phyloP scores from a whole-genome alignment of 768 basidiomycete species.

The Phylloporus rhodoxanthus region DNA sequence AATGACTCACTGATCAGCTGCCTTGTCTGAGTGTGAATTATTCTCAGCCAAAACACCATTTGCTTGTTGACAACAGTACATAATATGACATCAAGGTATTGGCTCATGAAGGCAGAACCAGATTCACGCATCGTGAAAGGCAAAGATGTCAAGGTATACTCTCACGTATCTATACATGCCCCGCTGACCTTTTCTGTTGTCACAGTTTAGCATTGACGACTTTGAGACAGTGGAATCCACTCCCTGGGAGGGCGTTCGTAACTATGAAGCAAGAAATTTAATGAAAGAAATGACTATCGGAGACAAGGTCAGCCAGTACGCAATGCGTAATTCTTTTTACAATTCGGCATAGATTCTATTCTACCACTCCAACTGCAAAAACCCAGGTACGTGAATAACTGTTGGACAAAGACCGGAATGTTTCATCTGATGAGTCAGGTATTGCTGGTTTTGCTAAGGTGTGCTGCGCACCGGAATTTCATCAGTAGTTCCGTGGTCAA shows the following conservation, averaged over 20 bases:
- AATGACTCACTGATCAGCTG: background rate
- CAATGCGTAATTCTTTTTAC: background rate
- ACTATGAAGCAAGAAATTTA: slow-evolving; percentile 74
- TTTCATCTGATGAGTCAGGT: slow-evolving; percentile 36
- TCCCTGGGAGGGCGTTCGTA: slow-evolving; percentile 85
- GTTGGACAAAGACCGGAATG: background rate
- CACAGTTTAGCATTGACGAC: slow-evolving; percentile 83
- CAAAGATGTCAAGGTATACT: slow-evolving; percentile 71
- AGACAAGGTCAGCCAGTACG: slow-evolving; percentile 52
- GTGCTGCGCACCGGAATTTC: slow-evolving; percentile 4
- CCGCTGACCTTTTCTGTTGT: background rate
- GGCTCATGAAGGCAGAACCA: slow-evolving; percentile 86
- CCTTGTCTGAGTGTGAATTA: background rate
- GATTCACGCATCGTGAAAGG: slow-evolving; percentile 80
- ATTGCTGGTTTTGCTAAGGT: slow-evolving; percentile 82
- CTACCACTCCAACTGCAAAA: slow-evolving; percentile 85
- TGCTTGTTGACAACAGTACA: no score
- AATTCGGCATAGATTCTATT: slow-evolving; percentile 60
- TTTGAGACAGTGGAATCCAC: slow-evolving; percentile 67
- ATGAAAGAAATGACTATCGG: slow-evolving; percentile 77
- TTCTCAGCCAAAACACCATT: no score
- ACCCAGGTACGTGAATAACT: slow-evolving; percentile 47
- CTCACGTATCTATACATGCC: background rate
- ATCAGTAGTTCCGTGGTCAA: background rate
- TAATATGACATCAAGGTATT: slow-evolving; percentile 33